Evolutionary conservation across 257 asterid genomes (phyloP).

Genomic region (Catharanthus roseus): DNA sequence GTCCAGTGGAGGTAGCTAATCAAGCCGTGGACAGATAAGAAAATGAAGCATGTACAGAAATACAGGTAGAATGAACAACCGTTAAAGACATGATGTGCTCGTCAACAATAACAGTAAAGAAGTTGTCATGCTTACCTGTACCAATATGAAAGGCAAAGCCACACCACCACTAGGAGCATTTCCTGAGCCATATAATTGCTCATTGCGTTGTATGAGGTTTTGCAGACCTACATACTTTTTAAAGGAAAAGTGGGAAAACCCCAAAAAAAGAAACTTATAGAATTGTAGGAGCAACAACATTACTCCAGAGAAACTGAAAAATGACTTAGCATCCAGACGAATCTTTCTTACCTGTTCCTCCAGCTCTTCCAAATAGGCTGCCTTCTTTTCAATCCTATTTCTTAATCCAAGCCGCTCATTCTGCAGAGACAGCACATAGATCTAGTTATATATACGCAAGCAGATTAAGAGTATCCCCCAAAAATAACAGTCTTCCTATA

Average conservation of each 20-base stretch:
- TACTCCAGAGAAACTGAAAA: not conserved
- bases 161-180: slow-evolving; percentile 94
- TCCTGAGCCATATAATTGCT: slow-evolving; percentile 76
- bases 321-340: not conserved
- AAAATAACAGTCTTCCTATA: not conserved
- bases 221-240: slow-evolving; percentile 73
- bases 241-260: slow-evolving; percentile 8
- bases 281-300: not conserved
- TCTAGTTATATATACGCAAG: not conserved
- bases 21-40: not conserved
- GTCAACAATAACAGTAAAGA: not conserved
- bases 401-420: slow-evolving; percentile 66
- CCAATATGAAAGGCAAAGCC: slow-evolving; percentile 93
- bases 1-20: not conserved
- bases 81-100: not conserved
- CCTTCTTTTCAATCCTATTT: slow-evolving; percentile 80
- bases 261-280: not conserved
- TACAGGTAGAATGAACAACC: not conserved
- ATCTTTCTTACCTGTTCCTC: slow-evolving; percentile 72
- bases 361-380: slow-evolving; percentile 83
- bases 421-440: slow-evolving; percentile 37
- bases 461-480: not conserved
- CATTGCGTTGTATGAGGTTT: slow-evolving; percentile 77
- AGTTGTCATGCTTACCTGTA: slow-evolving; percentile 55
- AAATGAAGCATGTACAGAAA: not conserved